Evolutionary conservation across 257 asterid genomes (phyloP).

Genomic region (Solanum paucissectum): DNA sequence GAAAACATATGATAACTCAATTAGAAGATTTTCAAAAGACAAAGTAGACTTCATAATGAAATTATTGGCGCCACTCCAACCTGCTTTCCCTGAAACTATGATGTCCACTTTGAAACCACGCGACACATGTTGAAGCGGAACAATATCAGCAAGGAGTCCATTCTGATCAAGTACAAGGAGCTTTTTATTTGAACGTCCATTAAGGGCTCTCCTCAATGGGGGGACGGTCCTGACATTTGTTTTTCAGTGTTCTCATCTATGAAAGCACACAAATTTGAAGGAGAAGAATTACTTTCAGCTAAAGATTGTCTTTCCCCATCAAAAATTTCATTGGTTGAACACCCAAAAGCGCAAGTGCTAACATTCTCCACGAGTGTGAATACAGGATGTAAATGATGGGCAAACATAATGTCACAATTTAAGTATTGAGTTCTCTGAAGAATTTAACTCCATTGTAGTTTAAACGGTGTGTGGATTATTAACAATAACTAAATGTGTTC

Average conservation of each 20-base stretch:
- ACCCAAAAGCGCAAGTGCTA: background rate
- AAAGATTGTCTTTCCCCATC: background rate
- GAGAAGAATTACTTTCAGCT: background rate
- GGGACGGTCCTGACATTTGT: background rate
- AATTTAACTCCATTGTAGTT: background rate
- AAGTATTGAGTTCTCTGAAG: background rate
- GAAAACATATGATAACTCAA: constrained; percentile 5
- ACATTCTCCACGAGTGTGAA: background rate
- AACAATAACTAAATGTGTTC: no score
- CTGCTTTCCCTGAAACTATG: constrained; percentile 51
- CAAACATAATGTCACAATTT: background rate
- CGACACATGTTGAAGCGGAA: constrained; percentile 31
- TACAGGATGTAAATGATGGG: background rate
- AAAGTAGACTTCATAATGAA: constrained; percentile 1
- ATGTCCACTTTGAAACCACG: constrained; percentile 36
- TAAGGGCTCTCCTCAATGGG: constrained; percentile 8
- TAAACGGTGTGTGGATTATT: background rate
- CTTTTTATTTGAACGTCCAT: constrained; percentile 29
- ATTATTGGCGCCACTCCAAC: constrained; percentile 10
- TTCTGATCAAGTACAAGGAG: constrained; percentile 86
- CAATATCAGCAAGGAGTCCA: constrained; percentile 67
- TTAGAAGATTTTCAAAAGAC: constrained; percentile 12
- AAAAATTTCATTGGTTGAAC: background rate
- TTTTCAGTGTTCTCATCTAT: constrained; percentile 11
- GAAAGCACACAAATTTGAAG: constrained; percentile 5